Percentiles rank a stretch among this genome's conserved stretches.
Conservation (phyloP, 768 basidiomycete genomes). For the Tulasnella sp. region DNA sequence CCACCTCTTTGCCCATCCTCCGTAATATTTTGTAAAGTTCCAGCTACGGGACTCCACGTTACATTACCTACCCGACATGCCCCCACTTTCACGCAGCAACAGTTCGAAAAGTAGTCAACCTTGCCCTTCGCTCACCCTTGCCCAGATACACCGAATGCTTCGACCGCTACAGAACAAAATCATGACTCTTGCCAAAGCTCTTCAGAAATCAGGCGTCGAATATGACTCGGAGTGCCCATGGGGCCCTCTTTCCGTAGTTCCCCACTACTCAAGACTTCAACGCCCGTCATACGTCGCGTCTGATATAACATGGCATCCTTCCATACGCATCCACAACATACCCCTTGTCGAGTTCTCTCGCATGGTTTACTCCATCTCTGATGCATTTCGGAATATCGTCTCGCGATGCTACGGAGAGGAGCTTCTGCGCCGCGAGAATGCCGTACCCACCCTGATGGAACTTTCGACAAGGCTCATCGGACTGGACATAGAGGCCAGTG, state of each 20-base stretch:
- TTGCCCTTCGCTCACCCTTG: neutral
- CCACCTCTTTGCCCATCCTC: too few relatives aligned
- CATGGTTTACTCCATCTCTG: constrained; percentile 5
- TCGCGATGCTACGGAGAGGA: neutral
- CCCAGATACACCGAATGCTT: constrained; percentile 8
- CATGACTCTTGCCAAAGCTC: neutral
- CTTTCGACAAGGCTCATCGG: neutral
- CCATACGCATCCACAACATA: neutral
- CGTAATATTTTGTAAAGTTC: too few relatives aligned
- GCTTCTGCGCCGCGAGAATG: neutral
- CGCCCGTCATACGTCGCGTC: neutral
- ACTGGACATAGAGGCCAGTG: constrained; percentile 11
- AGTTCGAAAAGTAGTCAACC: neutral
- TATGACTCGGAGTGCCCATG: neutral
- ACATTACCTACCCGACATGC: too few relatives aligned
- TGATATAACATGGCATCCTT: neutral
- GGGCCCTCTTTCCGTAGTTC: constrained; percentile 4
- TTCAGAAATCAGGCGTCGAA: neutral
- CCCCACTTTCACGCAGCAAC: neutral
- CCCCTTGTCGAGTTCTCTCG: constrained; percentile 7
- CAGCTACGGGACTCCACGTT: too few relatives aligned
- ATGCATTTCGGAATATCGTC: constrained; percentile 15
- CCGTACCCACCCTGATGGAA: neutral
- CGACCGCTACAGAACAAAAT: constrained; percentile 11
- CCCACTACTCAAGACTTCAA: constrained; percentile 10